Base-by-base conservation (phyloP, 768 basidiomycete genomes). In the Leccinum broughii region DNA sequence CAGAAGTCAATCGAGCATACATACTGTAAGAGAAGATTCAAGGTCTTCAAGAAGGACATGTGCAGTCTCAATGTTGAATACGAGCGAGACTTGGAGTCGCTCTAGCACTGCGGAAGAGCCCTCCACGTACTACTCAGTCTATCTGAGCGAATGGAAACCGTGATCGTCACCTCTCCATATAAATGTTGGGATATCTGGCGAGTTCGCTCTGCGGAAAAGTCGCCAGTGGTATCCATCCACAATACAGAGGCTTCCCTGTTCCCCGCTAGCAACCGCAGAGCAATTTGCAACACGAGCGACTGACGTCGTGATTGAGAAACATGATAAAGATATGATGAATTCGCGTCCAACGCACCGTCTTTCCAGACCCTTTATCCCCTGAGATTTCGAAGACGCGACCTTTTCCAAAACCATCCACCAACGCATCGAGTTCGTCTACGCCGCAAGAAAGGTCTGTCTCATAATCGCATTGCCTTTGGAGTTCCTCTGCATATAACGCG, bases 151-250 rank as follows among this genome's bases (percentile, higher is more conserved):
- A 34, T 10, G 35, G 61, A 34, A 58, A 24, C 1, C 54, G 30
- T 37, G 26, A 49, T 70, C 64, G 68, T 75, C 67, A 63, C 64
- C 72, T 62, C 65, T 59, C 63, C 54, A 37, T 64, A 62, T 51
- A 68, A 64, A 14, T 65, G 65, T 57, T 70, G 61, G 30, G 84
- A 61, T 17, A 85, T 64, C 22, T 74, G 66, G 3, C 72, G 61
- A 2, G 84, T 80, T 41, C 77, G 76, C 24, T 83, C 81, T 1
- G 77, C 75, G 39, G 86, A 81, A 68, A 92, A 89, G 61, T 84
- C 84, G 1, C 89, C 88, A 0, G 79, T 80, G 10, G 86, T 87
- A 66, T 93, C 90, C 51, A 93, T 80, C 91, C 91, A 93, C 6
- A 85, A 68, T 1, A 78, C 83, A 54, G 69, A 77, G 3, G 77